These are phyloP conservation scores for Lipomyces spencermartinsiae DNA, from an alignment of 805 yeast genomes.

Conservation along the genomic window DNA sequence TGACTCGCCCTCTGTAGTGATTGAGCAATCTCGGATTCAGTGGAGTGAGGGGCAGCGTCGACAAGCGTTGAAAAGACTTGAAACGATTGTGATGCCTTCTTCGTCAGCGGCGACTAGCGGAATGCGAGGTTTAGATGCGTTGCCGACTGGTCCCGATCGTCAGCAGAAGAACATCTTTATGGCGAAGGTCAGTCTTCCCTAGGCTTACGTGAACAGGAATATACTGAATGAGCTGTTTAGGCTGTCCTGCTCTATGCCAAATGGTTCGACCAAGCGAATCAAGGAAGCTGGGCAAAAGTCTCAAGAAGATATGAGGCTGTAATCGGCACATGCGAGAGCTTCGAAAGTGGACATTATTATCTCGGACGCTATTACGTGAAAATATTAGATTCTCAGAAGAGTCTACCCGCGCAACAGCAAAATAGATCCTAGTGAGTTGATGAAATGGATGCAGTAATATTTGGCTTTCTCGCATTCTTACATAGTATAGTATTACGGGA, in stretches of 20 bases:
- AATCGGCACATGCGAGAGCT: constrained; percentile 57
- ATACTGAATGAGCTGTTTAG: constrained; percentile 25
- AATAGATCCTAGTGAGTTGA: constrained; percentile 27
- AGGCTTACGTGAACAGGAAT: background rate
- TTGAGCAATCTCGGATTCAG: constrained; percentile 79
- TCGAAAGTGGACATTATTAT: constrained; percentile 83
- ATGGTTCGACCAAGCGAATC: constrained; percentile 88
- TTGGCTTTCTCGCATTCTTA: constrained; percentile 34
- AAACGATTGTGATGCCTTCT: constrained; percentile 16
- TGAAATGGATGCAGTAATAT: background rate
- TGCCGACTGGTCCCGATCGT: background rate
- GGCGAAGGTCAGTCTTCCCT: constrained; percentile 18
- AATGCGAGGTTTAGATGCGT: background rate
- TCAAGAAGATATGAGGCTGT: constrained; percentile 71
- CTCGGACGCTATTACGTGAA: constrained; percentile 81
- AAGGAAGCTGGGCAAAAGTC: constrained; percentile 76
- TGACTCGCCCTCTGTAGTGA: constrained; percentile 42
- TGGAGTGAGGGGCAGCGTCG: constrained; percentile 92
- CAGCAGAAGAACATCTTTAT: background rate
- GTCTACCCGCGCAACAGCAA: constrained; percentile 45
- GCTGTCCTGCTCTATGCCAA: constrained; percentile 80
- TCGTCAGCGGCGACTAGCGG: background rate
- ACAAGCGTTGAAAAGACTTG: constrained; percentile 62
- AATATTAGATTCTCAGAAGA: constrained; percentile 69
- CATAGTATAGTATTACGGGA: constrained; percentile 41